Conservation (phyloP, 208 protist genomes). For the Leishmania guyanensis region DNA sequence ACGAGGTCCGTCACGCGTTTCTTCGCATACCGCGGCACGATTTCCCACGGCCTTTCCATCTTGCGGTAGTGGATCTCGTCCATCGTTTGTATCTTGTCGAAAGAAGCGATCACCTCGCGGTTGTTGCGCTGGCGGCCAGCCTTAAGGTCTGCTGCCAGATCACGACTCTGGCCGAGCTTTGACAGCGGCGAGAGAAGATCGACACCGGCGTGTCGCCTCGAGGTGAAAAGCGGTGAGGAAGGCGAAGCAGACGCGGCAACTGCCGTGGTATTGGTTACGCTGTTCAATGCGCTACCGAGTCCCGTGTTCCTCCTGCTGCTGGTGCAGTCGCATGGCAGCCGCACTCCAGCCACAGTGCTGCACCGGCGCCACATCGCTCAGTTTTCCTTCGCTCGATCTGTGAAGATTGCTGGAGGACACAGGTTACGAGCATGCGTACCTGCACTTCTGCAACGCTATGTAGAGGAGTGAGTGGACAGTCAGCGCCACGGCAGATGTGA, state of each 20-base stretch:
- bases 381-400: not conserved
- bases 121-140: constrained; percentile 75
- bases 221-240: constrained; percentile 27
- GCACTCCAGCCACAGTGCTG: constrained; percentile 9
- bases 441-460: not conserved
- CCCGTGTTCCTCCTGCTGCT: not conserved
- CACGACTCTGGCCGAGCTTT: constrained; percentile 83
- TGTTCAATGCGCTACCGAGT: not conserved
- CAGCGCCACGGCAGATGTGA: not conserved
- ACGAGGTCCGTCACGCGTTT: constrained; percentile 86
- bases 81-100: constrained; percentile 82
- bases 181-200: constrained; percentile 77
- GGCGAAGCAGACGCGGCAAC: constrained; percentile 8
- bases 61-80: constrained; percentile 90
- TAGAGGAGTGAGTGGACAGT: not conserved
- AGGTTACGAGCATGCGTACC: too few relatives aligned
- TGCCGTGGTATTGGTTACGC: not conserved
- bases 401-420: not conserved
- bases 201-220: constrained; percentile 48
- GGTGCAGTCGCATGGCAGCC: not conserved
- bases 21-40: constrained; percentile 81
- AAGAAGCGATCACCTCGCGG: constrained; percentile 80
- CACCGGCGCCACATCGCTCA: constrained; percentile 25
- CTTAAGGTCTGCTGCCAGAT: constrained; percentile 75
- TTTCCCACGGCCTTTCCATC: constrained; percentile 75